A percentile compares a stretch with the other conserved stretches of the same genome.
These are phyloP conservation scores for Coelastrella sp. DNA, from an alignment of 139 green algal genomes.

Conservation along the genomic window DNA sequence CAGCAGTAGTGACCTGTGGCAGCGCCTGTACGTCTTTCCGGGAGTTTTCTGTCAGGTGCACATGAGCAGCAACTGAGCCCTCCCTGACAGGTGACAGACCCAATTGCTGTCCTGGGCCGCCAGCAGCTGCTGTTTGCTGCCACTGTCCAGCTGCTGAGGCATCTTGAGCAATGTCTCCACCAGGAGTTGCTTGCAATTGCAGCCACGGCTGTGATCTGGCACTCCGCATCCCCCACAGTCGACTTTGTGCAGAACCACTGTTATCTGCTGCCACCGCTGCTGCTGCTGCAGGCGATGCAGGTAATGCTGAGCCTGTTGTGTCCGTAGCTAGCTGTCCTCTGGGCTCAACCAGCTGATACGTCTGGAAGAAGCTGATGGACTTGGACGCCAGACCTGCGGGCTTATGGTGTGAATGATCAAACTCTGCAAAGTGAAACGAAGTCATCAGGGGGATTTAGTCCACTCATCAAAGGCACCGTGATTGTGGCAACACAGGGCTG, in stretches of 20 bases:
- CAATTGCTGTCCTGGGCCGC: not conserved
- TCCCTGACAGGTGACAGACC: not conserved
- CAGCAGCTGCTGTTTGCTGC: not conserved
- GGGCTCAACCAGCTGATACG: not conserved
- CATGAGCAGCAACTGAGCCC: not conserved
- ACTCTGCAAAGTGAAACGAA: not conserved
- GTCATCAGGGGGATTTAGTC: no score
- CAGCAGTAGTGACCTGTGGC: no score
- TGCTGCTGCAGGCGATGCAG: not conserved
- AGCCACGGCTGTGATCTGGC: not conserved
- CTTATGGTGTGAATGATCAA: not conserved
- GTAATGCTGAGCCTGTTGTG: not conserved
- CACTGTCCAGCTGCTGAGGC: not conserved
- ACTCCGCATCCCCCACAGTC: not conserved
- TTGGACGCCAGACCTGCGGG: not conserved
- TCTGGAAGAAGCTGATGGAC: not conserved
- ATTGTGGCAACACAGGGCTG: no score
- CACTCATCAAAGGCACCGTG: no score
- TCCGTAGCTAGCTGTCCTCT: not conserved
- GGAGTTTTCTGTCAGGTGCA: not conserved
- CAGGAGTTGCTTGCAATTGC: not conserved
- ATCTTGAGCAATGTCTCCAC: not conserved
- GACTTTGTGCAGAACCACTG: not conserved
- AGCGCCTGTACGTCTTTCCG: not conserved
- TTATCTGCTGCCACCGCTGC: not conserved